Conservation (phyloP, 2,329 filamentous ascomycete species). For the Neonectria hederae region DNA sequence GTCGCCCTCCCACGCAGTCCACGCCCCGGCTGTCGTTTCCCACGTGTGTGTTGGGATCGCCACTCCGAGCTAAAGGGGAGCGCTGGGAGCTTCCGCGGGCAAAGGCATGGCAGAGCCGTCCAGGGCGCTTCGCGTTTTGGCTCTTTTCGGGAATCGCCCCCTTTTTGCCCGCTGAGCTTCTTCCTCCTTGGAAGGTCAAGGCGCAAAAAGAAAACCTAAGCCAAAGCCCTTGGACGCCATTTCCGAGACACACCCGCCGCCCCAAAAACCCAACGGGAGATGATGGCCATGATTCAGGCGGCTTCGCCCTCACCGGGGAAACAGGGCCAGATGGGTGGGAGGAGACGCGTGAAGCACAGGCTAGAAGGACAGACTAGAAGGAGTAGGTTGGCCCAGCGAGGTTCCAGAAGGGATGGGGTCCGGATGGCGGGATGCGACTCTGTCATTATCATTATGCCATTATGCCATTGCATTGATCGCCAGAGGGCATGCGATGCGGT, state of each 20-base stretch:
- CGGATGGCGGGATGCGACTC: not conserved
- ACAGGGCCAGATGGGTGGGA: not conserved
- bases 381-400: not conserved
- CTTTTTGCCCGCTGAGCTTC: not conserved
- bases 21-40: not conserved
- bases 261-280: not conserved
- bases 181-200: not conserved
- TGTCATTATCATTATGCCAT: no score
- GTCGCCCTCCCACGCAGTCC: not conserved
- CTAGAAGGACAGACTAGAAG: not conserved
- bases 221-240: no score
- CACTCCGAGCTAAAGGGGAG: not conserved
- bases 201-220: not conserved
- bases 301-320: not conserved
- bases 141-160: not conserved
- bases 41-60: conserved; percentile 1
- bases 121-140: no score
- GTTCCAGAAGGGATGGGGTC: not conserved
- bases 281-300: not conserved
- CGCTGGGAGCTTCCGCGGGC: not conserved
- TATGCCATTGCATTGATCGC: not conserved
- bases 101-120: not conserved
- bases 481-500: not conserved
- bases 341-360: not conserved
- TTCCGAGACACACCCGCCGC: not conserved